Evolutionary conservation across 768 basidiomycete species (phyloP).

Genomic region (Obba rivulosa): DNA sequence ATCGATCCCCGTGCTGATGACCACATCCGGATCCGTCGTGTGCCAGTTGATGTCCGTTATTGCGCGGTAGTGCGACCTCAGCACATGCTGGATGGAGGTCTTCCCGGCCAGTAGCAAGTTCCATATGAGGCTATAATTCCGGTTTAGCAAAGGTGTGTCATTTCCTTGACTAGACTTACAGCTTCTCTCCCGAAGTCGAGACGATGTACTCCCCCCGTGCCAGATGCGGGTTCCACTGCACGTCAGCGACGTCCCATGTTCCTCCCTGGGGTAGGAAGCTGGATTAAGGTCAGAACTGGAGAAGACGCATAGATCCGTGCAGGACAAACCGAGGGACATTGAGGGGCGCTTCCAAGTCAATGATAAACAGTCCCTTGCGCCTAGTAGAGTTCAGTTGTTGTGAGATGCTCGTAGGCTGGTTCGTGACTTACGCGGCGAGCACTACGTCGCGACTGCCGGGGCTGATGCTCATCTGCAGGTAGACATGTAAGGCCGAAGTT

Average conservation of each 20-base stretch:
- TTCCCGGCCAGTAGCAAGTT: constrained; percentile 73
- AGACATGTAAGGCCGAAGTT: not conserved
- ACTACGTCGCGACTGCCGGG: constrained; percentile 86
- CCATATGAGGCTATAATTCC: constrained; percentile 79
- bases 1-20: constrained; percentile 90
- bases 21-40: constrained; percentile 73
- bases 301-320: not conserved
- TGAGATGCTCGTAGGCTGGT: not conserved
- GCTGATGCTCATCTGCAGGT: constrained; percentile 79
- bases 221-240: constrained; percentile 88
- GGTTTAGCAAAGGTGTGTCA: not conserved
- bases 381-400: constrained; percentile 23
- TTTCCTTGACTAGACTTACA: constrained; percentile 40
- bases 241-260: constrained; percentile 92
- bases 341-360: constrained; percentile 85
- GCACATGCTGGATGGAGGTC: constrained; percentile 77
- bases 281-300: not conserved
- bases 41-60: constrained; percentile 99
- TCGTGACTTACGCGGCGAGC: constrained; percentile 67
- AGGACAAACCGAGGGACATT: constrained; percentile 64
- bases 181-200: constrained; percentile 84
- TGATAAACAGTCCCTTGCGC: constrained; percentile 89
- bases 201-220: constrained; percentile 75
- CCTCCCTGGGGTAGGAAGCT: constrained; percentile 91
- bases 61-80: constrained; percentile 88